Evolutionary conservation across 495 filamentous ascomycete genomes (phyloP), one percentile per base, ranked within the genome.

Genomic region (Aspergillus cavernicola): DNA sequence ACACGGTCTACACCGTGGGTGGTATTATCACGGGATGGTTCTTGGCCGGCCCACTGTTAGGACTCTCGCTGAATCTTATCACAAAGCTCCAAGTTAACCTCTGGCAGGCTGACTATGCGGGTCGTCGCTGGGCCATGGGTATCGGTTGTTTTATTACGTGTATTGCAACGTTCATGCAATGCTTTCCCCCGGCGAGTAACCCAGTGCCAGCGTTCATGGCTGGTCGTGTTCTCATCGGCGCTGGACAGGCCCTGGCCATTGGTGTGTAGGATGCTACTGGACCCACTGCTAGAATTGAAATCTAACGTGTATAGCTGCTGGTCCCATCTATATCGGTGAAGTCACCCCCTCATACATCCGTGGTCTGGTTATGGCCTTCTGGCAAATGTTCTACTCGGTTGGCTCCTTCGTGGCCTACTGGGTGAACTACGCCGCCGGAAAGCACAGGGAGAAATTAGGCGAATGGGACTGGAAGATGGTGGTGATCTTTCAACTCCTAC

Each of bases 301-400:
- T 28, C 16, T 13, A n/a, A 11, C n/a, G 29, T 28, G 35, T 33
- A 47, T 36, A 79, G 76, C 76, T 16, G 61, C 80, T 38, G 81
- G 81, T 12, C 81, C 81, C 0, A 80, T 83, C 50, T 85, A 84
- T 57, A 85, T 85, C 40, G 81, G 80, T 41, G 81, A 85, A 49
- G 61, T 85, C 18, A 74, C 81, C 8, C 79, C 80, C 6, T 62
- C 76, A 6, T 73, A 83, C 38, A 83, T 83, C 52, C 77, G 81
- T 38, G 81, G 81, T 49, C 75, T 75, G 53, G 80, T 85, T 58
- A 83, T 85, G 81, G 76, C 78, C 19, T 81, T 84, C 56, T 85
- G 80, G 81, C 81, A 85, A 63, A 80, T 82, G 67, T 84, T 83
- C 65, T 85, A 83, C 69, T 77, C 72, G 26, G 81, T 84, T 19